Percentiles rank a stretch among this genome's conserved stretches.
These are phyloP conservation scores for Pecoramyces ruminantium DNA, from an alignment of 192 early-diverging fungal genomes.

Conservation along the genomic window DNA sequence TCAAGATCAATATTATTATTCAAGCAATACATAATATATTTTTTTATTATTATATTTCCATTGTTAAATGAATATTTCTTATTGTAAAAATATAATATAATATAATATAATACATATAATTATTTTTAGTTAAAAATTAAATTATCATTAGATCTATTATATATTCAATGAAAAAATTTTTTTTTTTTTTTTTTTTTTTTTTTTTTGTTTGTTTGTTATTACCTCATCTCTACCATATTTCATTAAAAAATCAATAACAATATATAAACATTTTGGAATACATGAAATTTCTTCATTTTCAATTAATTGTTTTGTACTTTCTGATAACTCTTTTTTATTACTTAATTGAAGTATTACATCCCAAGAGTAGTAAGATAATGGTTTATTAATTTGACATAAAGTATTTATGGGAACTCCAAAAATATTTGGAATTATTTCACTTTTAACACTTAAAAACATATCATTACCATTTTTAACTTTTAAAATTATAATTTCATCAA, in stretches of 20 bases:
- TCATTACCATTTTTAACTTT: neutral
- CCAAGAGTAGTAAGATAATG: neutral
- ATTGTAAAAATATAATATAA: too few relatives aligned
- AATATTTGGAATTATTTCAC: neutral
- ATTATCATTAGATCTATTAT: too few relatives aligned
- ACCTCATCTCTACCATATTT: neutral
- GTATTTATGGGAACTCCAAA: neutral
- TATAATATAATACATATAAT: too few relatives aligned
- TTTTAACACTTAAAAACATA: neutral
- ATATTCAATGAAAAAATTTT: too few relatives aligned
- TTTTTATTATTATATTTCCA: neutral
- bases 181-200: too few relatives aligned
- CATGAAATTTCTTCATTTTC: neutral
- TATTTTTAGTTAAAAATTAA: too few relatives aligned
- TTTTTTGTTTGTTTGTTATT: too few relatives aligned
- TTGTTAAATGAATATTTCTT: neutral
- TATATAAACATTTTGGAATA: neutral
- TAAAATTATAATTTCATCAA: neutral
- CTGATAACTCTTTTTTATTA: neutral
- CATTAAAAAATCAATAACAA: neutral
- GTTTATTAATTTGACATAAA: neutral
- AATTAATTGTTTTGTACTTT: neutral
- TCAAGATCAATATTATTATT: neutral
- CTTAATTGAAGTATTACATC: neutral
- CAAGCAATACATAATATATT: neutral